phyloP scores from a whole-genome alignment of 192 early-diverging fungal genomes.

The Irineochytrium annulatum region DNA sequence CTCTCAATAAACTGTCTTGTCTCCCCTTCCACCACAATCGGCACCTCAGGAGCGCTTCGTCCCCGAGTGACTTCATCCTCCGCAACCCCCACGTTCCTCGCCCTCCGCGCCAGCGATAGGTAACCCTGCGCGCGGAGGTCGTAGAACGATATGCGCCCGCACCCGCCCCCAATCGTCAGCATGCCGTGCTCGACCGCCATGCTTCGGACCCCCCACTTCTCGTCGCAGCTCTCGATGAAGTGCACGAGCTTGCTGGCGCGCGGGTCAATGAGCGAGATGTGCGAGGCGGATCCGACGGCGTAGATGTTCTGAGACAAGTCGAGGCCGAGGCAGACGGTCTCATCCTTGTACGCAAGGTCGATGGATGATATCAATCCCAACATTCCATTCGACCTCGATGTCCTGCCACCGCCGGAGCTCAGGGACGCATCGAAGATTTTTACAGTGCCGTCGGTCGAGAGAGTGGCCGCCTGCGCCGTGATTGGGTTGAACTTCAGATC shows the following conservation, averaged over 20 bases:
- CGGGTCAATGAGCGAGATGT: slow-evolving; percentile 42
- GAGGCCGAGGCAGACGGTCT: slow-evolving; percentile 29
- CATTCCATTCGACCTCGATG: no score
- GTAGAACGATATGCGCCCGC: slow-evolving; percentile 60
- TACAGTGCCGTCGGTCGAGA: slow-evolving; percentile 58
- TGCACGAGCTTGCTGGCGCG: slow-evolving; percentile 38
- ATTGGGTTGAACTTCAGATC: slow-evolving; percentile 46
- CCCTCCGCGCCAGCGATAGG: slow-evolving; percentile 20
- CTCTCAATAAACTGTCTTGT: slow-evolving; percentile 26
- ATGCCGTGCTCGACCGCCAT: slow-evolving; percentile 40
- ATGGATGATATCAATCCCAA: not conserved
- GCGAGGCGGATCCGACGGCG: slow-evolving; percentile 38
- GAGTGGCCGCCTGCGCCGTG: slow-evolving; percentile 41
- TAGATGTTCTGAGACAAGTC: slow-evolving; percentile 20
- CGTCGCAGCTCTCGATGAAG: slow-evolving; percentile 54
- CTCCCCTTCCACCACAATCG: slow-evolving; percentile 7
- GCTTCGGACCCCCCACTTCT: slow-evolving; percentile 67
- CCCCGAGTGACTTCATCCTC: slow-evolving; percentile 5
- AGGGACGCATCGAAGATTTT: slow-evolving; percentile 56
- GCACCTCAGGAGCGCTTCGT: not conserved
- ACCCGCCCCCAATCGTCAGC: slow-evolving; percentile 60
- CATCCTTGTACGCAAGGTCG: slow-evolving; percentile 25
- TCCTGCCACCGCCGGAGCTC: no score
- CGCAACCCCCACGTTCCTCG: not conserved
- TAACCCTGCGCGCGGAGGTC: slow-evolving; percentile 56